Evolutionary conservation across 177 flowering plant species (phyloP), one percentile per base, ranked within the genome.

Genomic region (Tripterygium wilfordii): DNA sequence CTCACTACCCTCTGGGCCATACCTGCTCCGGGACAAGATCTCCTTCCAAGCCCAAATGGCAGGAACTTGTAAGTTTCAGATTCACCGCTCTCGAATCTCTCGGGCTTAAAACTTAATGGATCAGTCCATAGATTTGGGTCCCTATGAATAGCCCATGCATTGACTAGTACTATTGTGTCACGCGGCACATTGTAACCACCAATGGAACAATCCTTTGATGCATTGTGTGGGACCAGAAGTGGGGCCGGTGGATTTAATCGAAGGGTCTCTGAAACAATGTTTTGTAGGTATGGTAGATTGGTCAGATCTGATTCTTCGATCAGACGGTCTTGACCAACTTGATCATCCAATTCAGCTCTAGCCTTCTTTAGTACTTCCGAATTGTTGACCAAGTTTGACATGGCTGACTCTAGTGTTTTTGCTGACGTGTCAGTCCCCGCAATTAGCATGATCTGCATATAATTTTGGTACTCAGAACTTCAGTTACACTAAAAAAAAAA

Each of bases 281-380:
- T 15, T 20, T 41, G 45, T 0, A 51, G 45, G 46, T 39, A 51
- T 8, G 27, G 33, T 17, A 51, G 26, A 13, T 36, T 28, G 14
- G 55, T 27, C 2, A 51, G n/a, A 30, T 51, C 55, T 1, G 35
- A 5, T 40, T 51, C 55, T 16, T 51, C 55, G 4, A 51, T 22
- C 37, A 51, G 28, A 8, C 46, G 35, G 10, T 28, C 45, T 26
- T 37, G 14, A 2, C 45, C 45, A 27, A 51, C 35, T 3, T 25
- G 24, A 1, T 21, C 23, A 19, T 51, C 54, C 2, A 51, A 10
- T 18, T 51, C 45, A 4, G 17, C 46, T 51, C 26, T 51, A 6
- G 36, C 21, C 17, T 28, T 45, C 3, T 19, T 17, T 16, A 28
- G 8, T 3, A 29, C 36, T 1, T 45, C 18, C 5, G 55, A 46